Conservation (phyloP, 2,329 filamentous ascomycete genomes). For the Westerdykella ornata region DNA sequence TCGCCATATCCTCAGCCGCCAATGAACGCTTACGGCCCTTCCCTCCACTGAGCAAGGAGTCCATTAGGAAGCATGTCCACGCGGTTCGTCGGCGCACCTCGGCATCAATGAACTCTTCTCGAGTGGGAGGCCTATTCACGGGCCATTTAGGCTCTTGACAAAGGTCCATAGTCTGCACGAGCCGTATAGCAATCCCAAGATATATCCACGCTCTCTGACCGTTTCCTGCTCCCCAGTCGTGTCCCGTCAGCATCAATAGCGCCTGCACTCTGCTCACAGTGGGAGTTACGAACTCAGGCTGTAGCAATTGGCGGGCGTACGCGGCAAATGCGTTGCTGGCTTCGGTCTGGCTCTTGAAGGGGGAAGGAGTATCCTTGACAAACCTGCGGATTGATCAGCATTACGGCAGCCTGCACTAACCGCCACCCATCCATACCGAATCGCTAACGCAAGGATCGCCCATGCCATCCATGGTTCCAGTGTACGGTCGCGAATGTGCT, state of each 20-base stretch:
- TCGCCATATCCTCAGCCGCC: slow-evolving; percentile 31
- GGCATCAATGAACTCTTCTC: slow-evolving; percentile 38
- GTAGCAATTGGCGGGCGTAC: slow-evolving; percentile 37
- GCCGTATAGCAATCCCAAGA: slow-evolving; percentile 38
- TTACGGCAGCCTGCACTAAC: background rate
- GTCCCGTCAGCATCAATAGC: slow-evolving; percentile 41
- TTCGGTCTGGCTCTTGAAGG: slow-evolving; percentile 34
- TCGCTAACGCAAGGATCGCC: slow-evolving; percentile 39
- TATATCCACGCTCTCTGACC: slow-evolving; percentile 38
- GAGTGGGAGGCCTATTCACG: slow-evolving; percentile 26
- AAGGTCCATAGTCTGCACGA: slow-evolving; percentile 38
- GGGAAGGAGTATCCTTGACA: slow-evolving; percentile 31
- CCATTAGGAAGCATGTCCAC: slow-evolving; percentile 41
- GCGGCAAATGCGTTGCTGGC: slow-evolving; percentile 40
- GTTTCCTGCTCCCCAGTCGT: slow-evolving; percentile 44
- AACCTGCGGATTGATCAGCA: slow-evolving; percentile 21
- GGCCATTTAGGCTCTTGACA: slow-evolving; percentile 32
- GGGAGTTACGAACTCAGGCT: slow-evolving; percentile 36
- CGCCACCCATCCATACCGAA: slow-evolving; percentile 24
- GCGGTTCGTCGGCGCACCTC: slow-evolving; percentile 37
- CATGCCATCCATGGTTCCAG: slow-evolving; percentile 37
- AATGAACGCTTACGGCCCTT: slow-evolving; percentile 37
- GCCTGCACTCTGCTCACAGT: slow-evolving; percentile 37
- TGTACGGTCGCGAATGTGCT: slow-evolving; percentile 34
- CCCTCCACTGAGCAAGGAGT: slow-evolving; percentile 38